A percentile compares a stretch with the other conserved stretches of the same genome.
Evolutionary conservation across 1,284 basidiomycete species (phyloP).

Genomic region (Cutaneotrichosporon daszewskae): DNA sequence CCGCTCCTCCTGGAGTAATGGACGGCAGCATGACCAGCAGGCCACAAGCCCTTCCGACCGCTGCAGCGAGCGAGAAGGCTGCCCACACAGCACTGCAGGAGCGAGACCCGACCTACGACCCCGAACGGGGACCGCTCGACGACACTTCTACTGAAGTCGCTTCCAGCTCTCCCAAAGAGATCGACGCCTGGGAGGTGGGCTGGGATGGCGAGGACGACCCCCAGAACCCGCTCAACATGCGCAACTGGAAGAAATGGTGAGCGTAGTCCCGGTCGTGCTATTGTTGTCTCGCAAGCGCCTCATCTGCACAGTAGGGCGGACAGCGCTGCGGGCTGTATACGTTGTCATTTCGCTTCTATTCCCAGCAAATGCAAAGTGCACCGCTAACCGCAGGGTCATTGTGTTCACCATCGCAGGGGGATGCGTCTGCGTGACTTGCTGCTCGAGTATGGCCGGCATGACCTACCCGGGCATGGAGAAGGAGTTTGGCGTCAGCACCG

Average conservation of each 20-base stretch:
- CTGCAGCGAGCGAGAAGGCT: too few relatives aligned
- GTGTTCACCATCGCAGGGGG: slow-evolving; percentile 25
- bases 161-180: slow-evolving; percentile 6
- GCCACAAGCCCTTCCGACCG: too few relatives aligned
- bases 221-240: slow-evolving; percentile 32
- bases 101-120: too few relatives aligned
- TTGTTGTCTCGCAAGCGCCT: too few relatives aligned
- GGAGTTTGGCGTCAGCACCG: slow-evolving; percentile 58
- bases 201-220: slow-evolving; percentile 39
- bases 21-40: too few relatives aligned
- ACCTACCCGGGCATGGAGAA: slow-evolving; percentile 59
- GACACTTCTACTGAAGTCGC: too few relatives aligned
- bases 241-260: slow-evolving; percentile 36
- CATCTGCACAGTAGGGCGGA: too few relatives aligned
- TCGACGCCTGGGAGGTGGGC: slow-evolving; percentile 26
- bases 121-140: too few relatives aligned
- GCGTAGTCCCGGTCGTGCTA: too few relatives aligned
- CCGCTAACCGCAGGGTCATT: slow-evolving; percentile 22
- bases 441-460: slow-evolving; percentile 64
- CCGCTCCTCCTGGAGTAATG: too few relatives aligned
- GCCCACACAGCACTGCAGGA: too few relatives aligned
- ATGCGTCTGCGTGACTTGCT: slow-evolving; percentile 60
- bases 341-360: neutral
- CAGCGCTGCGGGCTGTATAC: too few relatives aligned
- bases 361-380: neutral